phyloP scores from a whole-genome alignment of 2,329 filamentous ascomycete genomes.

The Xylaria sp. region DNA sequence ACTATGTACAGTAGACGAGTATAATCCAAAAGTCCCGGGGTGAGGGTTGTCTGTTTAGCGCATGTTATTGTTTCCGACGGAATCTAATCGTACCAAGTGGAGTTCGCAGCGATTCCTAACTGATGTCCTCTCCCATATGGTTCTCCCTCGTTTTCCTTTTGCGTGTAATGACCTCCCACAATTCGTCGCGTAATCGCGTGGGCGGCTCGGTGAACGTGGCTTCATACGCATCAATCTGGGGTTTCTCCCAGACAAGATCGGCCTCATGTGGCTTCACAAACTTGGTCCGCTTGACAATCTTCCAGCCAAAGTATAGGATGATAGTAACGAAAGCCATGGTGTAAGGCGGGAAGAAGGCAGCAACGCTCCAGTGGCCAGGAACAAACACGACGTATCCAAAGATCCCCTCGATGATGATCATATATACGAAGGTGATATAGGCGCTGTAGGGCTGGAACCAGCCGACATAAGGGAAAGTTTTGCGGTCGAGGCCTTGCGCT shows the following conservation, averaged over 20 bases:
- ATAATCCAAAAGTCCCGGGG: not conserved
- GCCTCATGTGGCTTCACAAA: slow-evolving; percentile 64
- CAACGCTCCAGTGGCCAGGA: slow-evolving; percentile 53
- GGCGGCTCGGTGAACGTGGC: slow-evolving; percentile 57
- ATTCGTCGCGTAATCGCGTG: slow-evolving; percentile 59
- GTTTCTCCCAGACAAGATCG: slow-evolving; percentile 71
- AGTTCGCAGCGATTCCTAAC: not conserved
- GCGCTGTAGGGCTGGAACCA: slow-evolving; percentile 69
- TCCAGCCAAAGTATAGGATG: slow-evolving; percentile 70
- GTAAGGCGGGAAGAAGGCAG: slow-evolving; percentile 60
- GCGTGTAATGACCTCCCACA: slow-evolving; percentile 54
- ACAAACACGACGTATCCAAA: slow-evolving; percentile 67
- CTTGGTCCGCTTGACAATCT: slow-evolving; percentile 69
- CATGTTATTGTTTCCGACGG: slow-evolving; percentile 13
- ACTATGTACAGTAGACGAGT: slow-evolving; percentile 19
- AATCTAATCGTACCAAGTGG: not conserved
- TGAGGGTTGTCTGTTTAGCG: not conserved
- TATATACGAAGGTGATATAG: slow-evolving; percentile 57
- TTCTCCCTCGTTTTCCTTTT: slow-evolving; percentile 45
- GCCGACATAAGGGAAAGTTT: slow-evolving; percentile 66
- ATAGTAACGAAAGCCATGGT: slow-evolving; percentile 60
- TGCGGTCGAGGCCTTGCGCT: slow-evolving; percentile 63
- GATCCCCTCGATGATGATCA: slow-evolving; percentile 58
- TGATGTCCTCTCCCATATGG: slow-evolving; percentile 42
- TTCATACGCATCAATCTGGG: slow-evolving; percentile 66